Percentiles rank a stretch among this genome's conserved stretches.
Conservation (phyloP, 1,284 basidiomycete genomes). For the Trametes sp. region DNA sequence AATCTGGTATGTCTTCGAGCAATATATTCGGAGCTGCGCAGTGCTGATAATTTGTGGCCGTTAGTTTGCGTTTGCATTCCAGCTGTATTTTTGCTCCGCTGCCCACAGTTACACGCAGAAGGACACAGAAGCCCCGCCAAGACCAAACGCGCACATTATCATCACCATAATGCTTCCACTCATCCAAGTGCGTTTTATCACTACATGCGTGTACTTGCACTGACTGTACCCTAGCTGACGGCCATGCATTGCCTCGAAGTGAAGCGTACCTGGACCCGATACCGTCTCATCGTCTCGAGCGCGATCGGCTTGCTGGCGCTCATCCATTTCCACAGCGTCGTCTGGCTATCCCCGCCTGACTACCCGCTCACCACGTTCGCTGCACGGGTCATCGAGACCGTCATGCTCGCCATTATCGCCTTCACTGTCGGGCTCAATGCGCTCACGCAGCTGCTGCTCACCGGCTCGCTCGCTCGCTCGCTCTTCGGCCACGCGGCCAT, state of each 20-base stretch:
- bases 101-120: constrained; percentile 62
- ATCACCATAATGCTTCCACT: constrained; percentile 74
- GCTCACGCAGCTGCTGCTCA: constrained; percentile 68
- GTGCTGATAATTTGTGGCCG: background rate
- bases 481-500: constrained; percentile 56
- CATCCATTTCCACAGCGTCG: constrained; percentile 68
- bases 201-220: background rate
- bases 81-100: constrained; percentile 74
- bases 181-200: constrained; percentile 56
- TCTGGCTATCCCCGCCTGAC: constrained; percentile 55
- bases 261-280: constrained; percentile 63
- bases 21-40: background rate
- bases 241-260: constrained; percentile 70
- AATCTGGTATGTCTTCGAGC: constrained; percentile 59
- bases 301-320: constrained; percentile 65
- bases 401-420: constrained; percentile 60
- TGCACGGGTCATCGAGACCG: constrained; percentile 72
- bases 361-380: constrained; percentile 78
- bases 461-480: constrained; percentile 55
- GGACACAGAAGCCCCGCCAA: constrained; percentile 52
- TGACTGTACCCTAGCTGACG: constrained; percentile 51
- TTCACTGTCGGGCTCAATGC: constrained; percentile 65
- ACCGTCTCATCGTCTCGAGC: constrained; percentile 71
- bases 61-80: constrained; percentile 78
- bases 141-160: constrained; percentile 73